A percentile compares a stretch with the other conserved stretches of the same genome.
These are phyloP conservation scores for Tremella mesenterica DNA, from an alignment of 768 basidiomycete genomes.

Conservation along the genomic window DNA sequence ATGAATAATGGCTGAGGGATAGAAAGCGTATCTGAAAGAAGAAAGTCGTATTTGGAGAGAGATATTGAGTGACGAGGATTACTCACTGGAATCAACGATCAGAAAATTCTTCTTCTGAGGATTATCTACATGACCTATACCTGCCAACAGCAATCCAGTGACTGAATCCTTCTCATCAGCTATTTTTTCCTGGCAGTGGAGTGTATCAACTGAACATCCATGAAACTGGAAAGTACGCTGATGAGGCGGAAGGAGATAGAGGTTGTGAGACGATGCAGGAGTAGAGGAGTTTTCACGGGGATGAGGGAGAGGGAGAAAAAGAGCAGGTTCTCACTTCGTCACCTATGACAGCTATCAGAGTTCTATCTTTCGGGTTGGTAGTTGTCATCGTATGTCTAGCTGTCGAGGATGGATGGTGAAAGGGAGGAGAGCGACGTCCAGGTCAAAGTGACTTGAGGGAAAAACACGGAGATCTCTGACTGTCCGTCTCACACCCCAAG, in stretches of 20 bases:
- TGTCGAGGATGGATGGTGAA: no score
- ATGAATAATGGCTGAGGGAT: no score
- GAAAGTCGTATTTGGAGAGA: neutral
- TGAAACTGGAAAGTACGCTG: neutral
- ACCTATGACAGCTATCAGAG: conserved; percentile 87
- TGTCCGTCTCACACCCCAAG: no score
- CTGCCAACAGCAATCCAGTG: conserved; percentile 88
- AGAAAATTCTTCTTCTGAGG: conserved; percentile 96
- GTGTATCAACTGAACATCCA: neutral
- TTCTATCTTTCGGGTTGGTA: conserved; percentile 52
- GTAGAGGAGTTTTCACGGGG: neutral
- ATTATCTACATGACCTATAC: conserved; percentile 82
- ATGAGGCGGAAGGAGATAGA: conserved; percentile 4
- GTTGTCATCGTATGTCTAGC: no score
- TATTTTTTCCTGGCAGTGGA: neutral
- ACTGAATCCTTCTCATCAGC: conserved; percentile 71
- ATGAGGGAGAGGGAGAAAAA: neutral
- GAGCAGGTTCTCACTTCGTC: conserved; percentile 62
- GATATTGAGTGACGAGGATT: neutral
- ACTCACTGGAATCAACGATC: conserved; percentile 83
- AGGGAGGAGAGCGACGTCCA: no score
- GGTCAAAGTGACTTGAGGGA: no score
- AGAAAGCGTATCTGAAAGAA: no score
- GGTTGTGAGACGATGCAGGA: neutral
- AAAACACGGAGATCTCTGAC: no score